These are phyloP conservation scores for Hypoxylon crocopeplum DNA, from an alignment of 495 filamentous ascomycete genomes.

Conservation along the genomic window DNA sequence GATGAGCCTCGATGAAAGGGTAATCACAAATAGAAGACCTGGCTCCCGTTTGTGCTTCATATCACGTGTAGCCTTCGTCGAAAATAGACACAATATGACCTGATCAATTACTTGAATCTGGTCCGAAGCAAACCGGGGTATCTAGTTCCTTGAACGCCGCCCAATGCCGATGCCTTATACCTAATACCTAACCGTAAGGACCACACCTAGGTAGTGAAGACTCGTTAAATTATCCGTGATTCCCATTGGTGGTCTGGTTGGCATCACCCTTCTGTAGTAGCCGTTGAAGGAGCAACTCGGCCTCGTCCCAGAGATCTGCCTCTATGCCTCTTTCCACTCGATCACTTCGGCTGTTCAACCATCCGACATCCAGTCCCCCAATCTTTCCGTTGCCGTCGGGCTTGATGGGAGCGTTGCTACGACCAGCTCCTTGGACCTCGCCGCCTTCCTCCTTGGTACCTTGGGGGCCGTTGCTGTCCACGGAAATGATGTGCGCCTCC, in stretches of 20 bases:
- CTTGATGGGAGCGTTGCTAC: constrained; percentile 40
- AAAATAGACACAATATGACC: not conserved
- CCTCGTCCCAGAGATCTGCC: constrained; percentile 74
- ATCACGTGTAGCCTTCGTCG: too few relatives aligned
- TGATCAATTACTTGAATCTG: not conserved
- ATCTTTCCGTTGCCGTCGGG: constrained; percentile 62
- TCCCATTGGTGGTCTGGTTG: not conserved
- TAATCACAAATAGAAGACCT: too few relatives aligned
- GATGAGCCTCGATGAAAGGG: too few relatives aligned
- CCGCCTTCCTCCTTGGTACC: constrained; percentile 32
- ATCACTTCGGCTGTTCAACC: constrained; percentile 82
- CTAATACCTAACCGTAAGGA: not conserved
- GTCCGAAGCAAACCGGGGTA: too few relatives aligned
- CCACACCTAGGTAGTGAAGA: not conserved
- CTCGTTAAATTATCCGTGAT: not conserved
- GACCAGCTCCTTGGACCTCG: constrained; percentile 20
- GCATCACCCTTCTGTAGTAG: not conserved
- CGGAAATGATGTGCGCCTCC: constrained; percentile 74
- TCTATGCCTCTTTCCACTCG: constrained; percentile 80
- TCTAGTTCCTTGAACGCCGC: constrained; percentile 27
- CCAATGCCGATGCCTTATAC: constrained; percentile 13
- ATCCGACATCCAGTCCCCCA: constrained; percentile 76
- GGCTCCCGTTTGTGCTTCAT: too few relatives aligned
- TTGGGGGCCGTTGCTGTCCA: constrained; percentile 37
- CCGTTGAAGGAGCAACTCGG: constrained; percentile 46